Evolutionary conservation across 2,329 filamentous ascomycete species (phyloP), one percentile per base, ranked within the genome.

Genomic region (Diaporthe humulicola): DNA sequence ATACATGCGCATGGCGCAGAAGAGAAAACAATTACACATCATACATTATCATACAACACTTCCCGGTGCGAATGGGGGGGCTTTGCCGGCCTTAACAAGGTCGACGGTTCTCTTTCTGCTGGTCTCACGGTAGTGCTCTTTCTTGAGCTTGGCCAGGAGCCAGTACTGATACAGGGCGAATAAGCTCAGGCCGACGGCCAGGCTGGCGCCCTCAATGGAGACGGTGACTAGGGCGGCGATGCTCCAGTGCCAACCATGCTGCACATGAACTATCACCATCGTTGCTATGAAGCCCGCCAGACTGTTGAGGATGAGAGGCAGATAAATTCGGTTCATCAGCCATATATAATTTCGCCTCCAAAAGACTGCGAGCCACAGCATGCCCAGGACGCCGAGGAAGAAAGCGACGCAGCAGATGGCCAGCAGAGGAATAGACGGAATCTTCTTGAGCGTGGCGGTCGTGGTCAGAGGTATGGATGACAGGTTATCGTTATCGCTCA

Each of bases 261-360:
- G 85, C 22, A 86, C 84, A 75, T 89, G 89, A 5, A 90, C 83
- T 77, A 86, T 86, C 5, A 88, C 82, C 7, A 90, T 77, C 0
- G 88, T 88, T 1, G 85, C 86, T 9, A 90, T 82, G 38, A 90
- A 76, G 1, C 88, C 89, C 7, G 87, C 88, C 19, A 87, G 77
- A 19, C 85, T 86, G 78, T 89, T 89, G 70, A 89, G 80, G 17
- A 84, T 77, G 0, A 83, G 81, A 0, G 84, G 85, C 75, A 89
- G 74, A 76, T 90, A 88, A 17, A 90, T 81, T 73, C 85, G 83
- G 78, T 89, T 88, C 12, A 89, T 82, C 30, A 90, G 81, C 88
- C 88, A 91, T 25, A 90, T 83, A 73, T 90, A 89, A 76, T 90
- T 90, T 22, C 79, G 78, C 52, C 84, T 80, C 81, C 87, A 87